phyloP scores from a whole-genome alignment of 2,329 filamentous ascomycete genomes.

The Neurospora sp. region DNA sequence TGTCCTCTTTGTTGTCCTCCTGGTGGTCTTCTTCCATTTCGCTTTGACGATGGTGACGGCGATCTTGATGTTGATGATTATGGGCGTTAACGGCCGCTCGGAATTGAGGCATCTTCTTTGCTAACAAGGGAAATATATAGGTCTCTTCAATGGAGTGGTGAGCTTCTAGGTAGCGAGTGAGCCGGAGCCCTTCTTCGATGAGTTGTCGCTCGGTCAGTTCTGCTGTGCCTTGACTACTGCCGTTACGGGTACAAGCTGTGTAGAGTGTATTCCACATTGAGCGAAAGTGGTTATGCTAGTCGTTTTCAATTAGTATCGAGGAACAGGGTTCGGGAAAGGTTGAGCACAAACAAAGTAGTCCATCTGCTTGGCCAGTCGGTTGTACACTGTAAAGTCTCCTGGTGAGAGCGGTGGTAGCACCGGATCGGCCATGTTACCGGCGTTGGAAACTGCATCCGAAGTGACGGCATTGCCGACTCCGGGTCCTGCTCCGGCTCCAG shows the following conservation, averaged over 20 bases:
- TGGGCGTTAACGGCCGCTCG: slow-evolving; percentile 21
- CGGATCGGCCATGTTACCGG: background rate
- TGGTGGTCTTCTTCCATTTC: background rate
- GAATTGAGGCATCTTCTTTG: slow-evolving; percentile 71
- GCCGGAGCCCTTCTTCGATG: slow-evolving; percentile 56
- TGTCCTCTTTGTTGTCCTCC: slow-evolving; percentile 1
- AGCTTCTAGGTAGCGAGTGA: slow-evolving; percentile 58
- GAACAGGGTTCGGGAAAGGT: slow-evolving; percentile 3
- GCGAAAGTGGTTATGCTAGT: slow-evolving; percentile 68
- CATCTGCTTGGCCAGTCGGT: slow-evolving; percentile 67
- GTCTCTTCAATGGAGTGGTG: slow-evolving; percentile 81
- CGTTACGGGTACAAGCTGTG: slow-evolving; percentile 53
- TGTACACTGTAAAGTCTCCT: slow-evolving; percentile 60
- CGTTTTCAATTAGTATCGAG: background rate
- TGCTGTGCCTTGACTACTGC: slow-evolving; percentile 21
- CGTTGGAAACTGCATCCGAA: background rate
- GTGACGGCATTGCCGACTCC: background rate
- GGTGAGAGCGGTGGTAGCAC: slow-evolving; percentile 52
- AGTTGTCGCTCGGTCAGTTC: slow-evolving; percentile 59
- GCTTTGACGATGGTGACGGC: background rate
- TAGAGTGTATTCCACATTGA: slow-evolving; percentile 63
- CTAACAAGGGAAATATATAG: slow-evolving; percentile 71
- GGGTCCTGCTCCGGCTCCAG: slow-evolving; percentile 8
- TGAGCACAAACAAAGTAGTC: slow-evolving; percentile 51
- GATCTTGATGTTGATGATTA: background rate